phyloP scores from a whole-genome alignment of 805 yeast species.

The Zygoascus flipseniorum region DNA sequence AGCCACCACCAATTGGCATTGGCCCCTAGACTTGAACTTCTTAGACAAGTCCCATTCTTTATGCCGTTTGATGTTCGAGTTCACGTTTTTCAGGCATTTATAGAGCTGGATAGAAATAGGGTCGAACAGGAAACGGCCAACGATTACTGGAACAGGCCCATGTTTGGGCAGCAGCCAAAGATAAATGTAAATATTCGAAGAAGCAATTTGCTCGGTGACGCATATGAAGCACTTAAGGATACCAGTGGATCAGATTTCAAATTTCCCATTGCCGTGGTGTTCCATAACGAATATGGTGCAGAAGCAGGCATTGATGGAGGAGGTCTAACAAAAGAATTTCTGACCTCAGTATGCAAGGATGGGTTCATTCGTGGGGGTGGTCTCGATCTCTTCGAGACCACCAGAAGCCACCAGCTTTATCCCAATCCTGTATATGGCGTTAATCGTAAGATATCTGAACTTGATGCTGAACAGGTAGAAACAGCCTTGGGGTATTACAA shows the following conservation, averaged over 20 bases:
- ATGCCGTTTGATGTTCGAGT: slow-evolving; percentile 71
- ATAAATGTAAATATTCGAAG: slow-evolving; percentile 44
- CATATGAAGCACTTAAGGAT: slow-evolving; percentile 46
- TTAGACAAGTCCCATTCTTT: slow-evolving; percentile 67
- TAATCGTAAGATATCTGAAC: slow-evolving; percentile 1
- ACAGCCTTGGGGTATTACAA: slow-evolving; percentile 31
- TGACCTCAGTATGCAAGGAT: slow-evolving; percentile 62
- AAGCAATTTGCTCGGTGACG: slow-evolving; percentile 65
- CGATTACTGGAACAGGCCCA: neutral
- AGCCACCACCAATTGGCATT: neutral
- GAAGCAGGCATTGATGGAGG: slow-evolving; percentile 98
- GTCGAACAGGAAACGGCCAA: slow-evolving; percentile 1
- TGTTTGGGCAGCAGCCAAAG: slow-evolving; percentile 30
- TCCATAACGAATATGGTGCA: slow-evolving; percentile 62
- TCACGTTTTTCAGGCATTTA: slow-evolving; percentile 55
- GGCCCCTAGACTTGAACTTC: slow-evolving; percentile 37
- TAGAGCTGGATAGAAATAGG: slow-evolving; percentile 38
- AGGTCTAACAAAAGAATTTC: slow-evolving; percentile 85
- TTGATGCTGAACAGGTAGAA: slow-evolving; percentile 4
- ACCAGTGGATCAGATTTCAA: slow-evolving; percentile 49
- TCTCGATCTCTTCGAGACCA: slow-evolving; percentile 33
- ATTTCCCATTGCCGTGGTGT: slow-evolving; percentile 50
- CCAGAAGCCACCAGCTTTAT: slow-evolving; percentile 52
- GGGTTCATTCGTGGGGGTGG: slow-evolving; percentile 44
- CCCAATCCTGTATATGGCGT: slow-evolving; percentile 46